Base-by-base conservation (phyloP, 2,329 filamentous ascomycete species). In the Escovopsis sp. region DNA sequence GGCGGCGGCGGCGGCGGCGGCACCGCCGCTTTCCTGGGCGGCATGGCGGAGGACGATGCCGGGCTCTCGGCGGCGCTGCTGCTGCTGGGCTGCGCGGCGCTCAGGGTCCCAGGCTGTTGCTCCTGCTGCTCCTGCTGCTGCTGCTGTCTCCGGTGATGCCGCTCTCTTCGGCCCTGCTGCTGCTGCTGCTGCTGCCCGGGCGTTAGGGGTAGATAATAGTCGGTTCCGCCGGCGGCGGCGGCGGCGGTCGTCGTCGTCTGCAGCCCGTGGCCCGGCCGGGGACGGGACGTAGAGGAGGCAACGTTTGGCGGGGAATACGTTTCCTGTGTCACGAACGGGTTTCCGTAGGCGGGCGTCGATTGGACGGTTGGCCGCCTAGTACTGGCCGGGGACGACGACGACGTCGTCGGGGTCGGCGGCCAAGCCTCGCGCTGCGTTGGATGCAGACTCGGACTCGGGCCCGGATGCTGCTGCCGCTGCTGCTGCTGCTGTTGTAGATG, bases 1-100 rank as follows among this genome's bases (percentile, higher is more conserved):
- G 61, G 57, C 42, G 62, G 56, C 45, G 51, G 55, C 35, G 54
- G 61, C 34, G 55, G 60, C 49, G 53, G 60, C 51, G 48, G 50
- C 34, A 48, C 48, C 38, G 51, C 51, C 33, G 53, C 53, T 48
- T 54, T 54, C 48, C 54, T 51, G 27, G 54, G 54, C 50, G 61
- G 61, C 61, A 64, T 64, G 13, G 51, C 34, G 37, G 50, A 42
- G n/a, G 40, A 43, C n/a, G 42, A 41, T 11, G 41, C 35, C 33
- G 39, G 14, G 11, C 16, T n/a, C 27, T 20, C 12, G 25, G 25
- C 32, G 12, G 20, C 39, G 29, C 39, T 38, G n/a, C 14, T 15
- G 20, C 14, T 16, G 12, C 11, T 20, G 20, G 34, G 10, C 15
- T 16, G 15, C 36, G 30, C 27, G 10, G 10, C 3, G 27, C 11